Conservation (phyloP, 2,329 filamentous ascomycete species). For the Blumeria hordei region DNA sequence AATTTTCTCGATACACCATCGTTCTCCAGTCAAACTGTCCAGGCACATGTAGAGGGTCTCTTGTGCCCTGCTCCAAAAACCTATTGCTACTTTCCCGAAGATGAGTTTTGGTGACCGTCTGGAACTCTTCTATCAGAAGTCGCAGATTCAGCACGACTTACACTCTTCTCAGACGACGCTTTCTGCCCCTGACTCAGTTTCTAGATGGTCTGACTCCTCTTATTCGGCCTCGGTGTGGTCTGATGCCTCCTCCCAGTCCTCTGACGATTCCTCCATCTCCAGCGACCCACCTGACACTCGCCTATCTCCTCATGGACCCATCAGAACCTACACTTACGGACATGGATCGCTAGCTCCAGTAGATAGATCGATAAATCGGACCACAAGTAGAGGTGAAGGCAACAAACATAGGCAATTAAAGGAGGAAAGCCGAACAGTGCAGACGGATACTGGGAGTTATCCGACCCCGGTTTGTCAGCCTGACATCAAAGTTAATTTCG, state of each 20-base stretch:
- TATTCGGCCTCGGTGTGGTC: conserved; percentile 43
- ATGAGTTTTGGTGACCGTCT: no score
- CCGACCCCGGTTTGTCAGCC: conserved; percentile 63
- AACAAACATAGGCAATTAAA: not conserved
- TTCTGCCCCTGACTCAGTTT: conserved; percentile 21
- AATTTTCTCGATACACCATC: conserved; percentile 16
- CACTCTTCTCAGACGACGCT: conserved; percentile 5
- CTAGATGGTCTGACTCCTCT: conserved; percentile 30
- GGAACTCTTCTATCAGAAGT: no score
- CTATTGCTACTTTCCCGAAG: no score
- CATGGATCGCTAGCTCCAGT: conserved; percentile 11
- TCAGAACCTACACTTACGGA: conserved; percentile 13
- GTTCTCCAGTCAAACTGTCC: conserved; percentile 19
- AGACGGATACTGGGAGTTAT: conserved; percentile 36
- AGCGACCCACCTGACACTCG: conserved; percentile 26
- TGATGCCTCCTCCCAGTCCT: conserved; percentile 42
- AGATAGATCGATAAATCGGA: conserved; percentile 13
- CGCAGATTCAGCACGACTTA: no score
- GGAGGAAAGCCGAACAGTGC: conserved; percentile 19
- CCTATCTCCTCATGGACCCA: conserved; percentile 14
- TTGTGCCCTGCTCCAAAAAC: no score
- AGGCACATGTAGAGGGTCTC: conserved; percentile 6
- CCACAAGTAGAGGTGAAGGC: not conserved
- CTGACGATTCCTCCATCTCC: conserved; percentile 41
- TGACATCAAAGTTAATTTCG: conserved; percentile 84